These are phyloP conservation scores for Ilyonectria mors-panacis DNA, from an alignment of 2,329 filamentous ascomycete genomes.

Conservation along the genomic window DNA sequence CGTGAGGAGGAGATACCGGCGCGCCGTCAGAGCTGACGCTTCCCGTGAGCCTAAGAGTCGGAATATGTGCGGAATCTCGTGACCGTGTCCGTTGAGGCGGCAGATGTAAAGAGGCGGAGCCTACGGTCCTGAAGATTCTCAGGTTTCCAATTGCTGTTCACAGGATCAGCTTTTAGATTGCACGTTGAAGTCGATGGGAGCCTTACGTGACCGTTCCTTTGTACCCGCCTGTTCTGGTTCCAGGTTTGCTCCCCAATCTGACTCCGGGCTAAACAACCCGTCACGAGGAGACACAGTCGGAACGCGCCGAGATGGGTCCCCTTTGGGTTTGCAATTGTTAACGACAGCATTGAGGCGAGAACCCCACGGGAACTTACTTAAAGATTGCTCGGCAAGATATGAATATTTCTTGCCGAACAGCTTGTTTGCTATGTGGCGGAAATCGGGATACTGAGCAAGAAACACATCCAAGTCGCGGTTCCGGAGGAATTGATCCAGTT, in stretches of 20 bases:
- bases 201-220: not conserved
- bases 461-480: constrained; percentile 39
- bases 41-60: constrained; percentile 1
- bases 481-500: constrained; percentile 34
- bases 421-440: constrained; percentile 28
- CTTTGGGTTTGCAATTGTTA: not conserved
- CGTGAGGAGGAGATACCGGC: not conserved
- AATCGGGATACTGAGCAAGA: constrained; percentile 31
- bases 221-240: not conserved
- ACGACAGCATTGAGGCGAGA: not conserved
- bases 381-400: not conserved
- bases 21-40: not conserved
- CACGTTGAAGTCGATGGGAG: not conserved
- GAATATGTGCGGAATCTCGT: not conserved
- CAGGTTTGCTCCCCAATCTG: not conserved
- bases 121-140: not conserved
- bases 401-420: constrained; percentile 44
- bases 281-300: not conserved
- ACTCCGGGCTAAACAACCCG: not conserved
- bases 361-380: not conserved
- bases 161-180: not conserved
- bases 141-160: constrained; percentile 8
- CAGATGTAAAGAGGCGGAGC: not conserved
- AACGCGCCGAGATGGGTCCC: no score
- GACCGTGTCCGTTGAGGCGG: not conserved